Percentiles rank a stretch among this genome's conserved stretches.
Evolutionary conservation across 495 filamentous ascomycete species (phyloP).

Genomic region (Lasiosphaeriaceae sp.): DNA sequence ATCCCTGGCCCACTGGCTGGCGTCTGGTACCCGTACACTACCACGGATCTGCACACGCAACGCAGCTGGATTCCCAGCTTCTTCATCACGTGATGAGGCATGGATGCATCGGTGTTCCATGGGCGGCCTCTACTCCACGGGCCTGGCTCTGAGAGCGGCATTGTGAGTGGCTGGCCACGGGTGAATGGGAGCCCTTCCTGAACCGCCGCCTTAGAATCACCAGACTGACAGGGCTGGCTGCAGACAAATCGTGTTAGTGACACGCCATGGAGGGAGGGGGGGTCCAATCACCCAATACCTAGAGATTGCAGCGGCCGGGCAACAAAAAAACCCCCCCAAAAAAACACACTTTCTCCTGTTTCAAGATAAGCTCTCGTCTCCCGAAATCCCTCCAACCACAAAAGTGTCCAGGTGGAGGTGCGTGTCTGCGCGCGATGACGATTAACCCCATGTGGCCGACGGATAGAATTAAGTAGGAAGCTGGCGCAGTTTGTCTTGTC

Average conservation of each 20-base stretch:
- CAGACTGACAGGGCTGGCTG: constrained; percentile 2
- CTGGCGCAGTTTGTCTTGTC: background rate
- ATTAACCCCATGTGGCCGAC: no score
- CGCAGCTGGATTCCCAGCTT: background rate
- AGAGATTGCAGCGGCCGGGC: background rate
- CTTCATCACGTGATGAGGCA: constrained; percentile 24
- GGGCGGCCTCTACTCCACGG: background rate
- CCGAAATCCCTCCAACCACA: background rate
- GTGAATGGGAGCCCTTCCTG: constrained; percentile 18
- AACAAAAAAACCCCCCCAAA: background rate
- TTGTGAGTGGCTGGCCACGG: constrained; percentile 14
- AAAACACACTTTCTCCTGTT: background rate
- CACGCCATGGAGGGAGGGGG: background rate
- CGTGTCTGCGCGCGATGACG: no score
- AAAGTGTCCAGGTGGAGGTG: no score
- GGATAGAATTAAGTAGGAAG: background rate
- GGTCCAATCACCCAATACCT: constrained; percentile 5
- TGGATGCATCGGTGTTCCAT: constrained; percentile 19
- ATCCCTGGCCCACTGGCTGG: no score
- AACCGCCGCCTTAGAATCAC: constrained; percentile 13
- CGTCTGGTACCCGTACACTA: no score
- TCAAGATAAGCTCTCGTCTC: constrained; percentile 5
- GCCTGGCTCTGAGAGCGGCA: background rate
- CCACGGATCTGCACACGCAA: background rate
- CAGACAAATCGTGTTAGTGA: constrained; percentile 7